Conservation (phyloP, 2,329 filamentous ascomycete genomes). For the Aspergillus pseudonomiae region DNA sequence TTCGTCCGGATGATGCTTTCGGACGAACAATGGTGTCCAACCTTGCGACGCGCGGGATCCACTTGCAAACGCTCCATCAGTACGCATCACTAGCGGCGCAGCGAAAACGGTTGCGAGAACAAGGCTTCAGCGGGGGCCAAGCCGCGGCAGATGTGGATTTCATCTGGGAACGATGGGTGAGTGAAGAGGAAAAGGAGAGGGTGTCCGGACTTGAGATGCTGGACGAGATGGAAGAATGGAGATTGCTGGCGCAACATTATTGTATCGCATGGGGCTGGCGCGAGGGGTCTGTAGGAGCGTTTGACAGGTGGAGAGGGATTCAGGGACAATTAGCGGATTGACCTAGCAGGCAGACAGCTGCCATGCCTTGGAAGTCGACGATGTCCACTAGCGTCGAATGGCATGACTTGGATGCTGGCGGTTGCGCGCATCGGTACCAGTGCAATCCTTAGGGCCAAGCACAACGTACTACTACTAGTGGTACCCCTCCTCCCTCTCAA, state of each 20-base stretch:
- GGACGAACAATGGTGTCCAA: slow-evolving; percentile 92
- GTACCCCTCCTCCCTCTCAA: too few species aligned
- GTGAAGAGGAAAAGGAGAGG: slow-evolving; percentile 71
- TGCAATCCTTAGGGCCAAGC: background rate
- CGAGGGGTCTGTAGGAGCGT: slow-evolving; percentile 35
- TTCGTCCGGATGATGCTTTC: slow-evolving; percentile 81
- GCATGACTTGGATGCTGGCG: background rate
- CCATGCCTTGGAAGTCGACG: slow-evolving; percentile 2
- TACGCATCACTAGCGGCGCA: slow-evolving; percentile 74
- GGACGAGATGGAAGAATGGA: slow-evolving; percentile 95
- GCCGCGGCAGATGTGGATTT: slow-evolving; percentile 63
- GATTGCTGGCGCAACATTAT: slow-evolving; percentile 84
- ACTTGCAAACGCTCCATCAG: slow-evolving; percentile 76
- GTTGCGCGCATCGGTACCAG: background rate
- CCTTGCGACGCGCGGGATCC: slow-evolving; percentile 77
- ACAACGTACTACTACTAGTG: background rate
- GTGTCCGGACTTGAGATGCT: slow-evolving; percentile 81
- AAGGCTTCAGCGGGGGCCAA: slow-evolving; percentile 65
- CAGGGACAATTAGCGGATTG: slow-evolving; percentile 27
- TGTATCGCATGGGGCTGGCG: slow-evolving; percentile 87
- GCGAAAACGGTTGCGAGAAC: slow-evolving; percentile 63
- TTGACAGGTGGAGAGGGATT: slow-evolving; percentile 41
- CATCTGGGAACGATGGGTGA: slow-evolving; percentile 80
- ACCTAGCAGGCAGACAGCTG: background rate
- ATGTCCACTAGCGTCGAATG: background rate